Conservation (phyloP, 495 filamentous ascomycete genomes). For the Viridothelium virens region DNA sequence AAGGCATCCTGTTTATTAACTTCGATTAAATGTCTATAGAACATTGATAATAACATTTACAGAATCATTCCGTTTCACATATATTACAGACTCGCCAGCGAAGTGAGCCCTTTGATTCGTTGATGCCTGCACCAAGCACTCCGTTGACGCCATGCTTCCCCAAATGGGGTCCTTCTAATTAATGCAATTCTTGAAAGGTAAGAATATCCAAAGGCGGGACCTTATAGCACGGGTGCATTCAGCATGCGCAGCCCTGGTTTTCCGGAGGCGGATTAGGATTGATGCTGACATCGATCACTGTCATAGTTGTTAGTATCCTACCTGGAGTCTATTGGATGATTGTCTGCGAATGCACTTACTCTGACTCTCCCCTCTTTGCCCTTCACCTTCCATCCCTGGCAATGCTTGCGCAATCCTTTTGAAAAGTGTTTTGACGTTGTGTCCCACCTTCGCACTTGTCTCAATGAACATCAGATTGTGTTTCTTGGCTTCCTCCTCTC, state of each 20-base stretch:
- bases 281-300: conserved; percentile 94
- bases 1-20: not conserved
- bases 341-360: conserved; percentile 30
- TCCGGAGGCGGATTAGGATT: conserved; percentile 58
- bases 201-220: not conserved
- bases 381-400: conserved; percentile 86
- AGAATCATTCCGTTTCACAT: not conserved
- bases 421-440: conserved; percentile 96
- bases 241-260: conserved; percentile 81
- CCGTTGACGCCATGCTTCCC: conserved; percentile 8
- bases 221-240: conserved; percentile 22
- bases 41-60: conserved; percentile 3
- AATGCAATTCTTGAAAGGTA: not conserved
- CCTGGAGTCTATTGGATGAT: not conserved
- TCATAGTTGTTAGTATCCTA: conserved; percentile 22
- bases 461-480: conserved; percentile 97
- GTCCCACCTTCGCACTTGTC: conserved; percentile 94
- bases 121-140: not conserved
- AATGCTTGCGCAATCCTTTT: conserved; percentile 94
- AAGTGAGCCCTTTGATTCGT: not conserved
- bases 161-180: not conserved
- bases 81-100: not conserved
- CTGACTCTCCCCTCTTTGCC: conserved; percentile 34
- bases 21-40: conserved; percentile 10
- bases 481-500: conserved; percentile 97